A percentile compares a stretch with the other conserved stretches of the same genome.
Conservation (phyloP, 441 rosid genomes). For the Sinapis alba region DNA sequence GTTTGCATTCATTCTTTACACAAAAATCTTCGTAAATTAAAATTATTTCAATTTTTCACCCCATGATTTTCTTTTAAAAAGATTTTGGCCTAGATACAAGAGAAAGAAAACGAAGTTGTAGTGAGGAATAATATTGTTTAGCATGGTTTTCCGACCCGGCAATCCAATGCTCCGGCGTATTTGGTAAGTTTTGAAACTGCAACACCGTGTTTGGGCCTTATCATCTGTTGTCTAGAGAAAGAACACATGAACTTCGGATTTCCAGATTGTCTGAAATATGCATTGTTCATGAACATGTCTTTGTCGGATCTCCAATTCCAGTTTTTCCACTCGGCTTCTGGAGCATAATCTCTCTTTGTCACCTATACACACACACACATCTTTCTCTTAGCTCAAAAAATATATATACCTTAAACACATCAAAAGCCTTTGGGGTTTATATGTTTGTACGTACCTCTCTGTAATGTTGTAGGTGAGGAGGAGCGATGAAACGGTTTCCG, state of each 20-base stretch:
- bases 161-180: constrained; percentile 54
- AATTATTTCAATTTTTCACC: neutral
- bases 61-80: neutral
- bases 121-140: constrained; percentile 26
- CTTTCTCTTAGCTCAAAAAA: constrained; percentile 3
- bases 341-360: constrained; percentile 48
- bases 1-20: constrained; percentile 22
- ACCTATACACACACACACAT: constrained; percentile 32
- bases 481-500: constrained; percentile 74
- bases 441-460: constrained; percentile 34
- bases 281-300: constrained; percentile 56
- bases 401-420: neutral
- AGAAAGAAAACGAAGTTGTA: neutral
- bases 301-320: constrained; percentile 61
- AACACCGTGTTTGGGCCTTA: constrained; percentile 49
- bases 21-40: constrained; percentile 5
- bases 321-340: constrained; percentile 45
- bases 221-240: constrained; percentile 39
- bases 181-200: constrained; percentile 45
- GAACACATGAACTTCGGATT: constrained; percentile 20
- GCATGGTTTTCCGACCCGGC: constrained; percentile 39
- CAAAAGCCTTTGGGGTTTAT: neutral
- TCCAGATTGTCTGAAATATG: constrained; percentile 49
- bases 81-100: constrained; percentile 31
- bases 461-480: constrained; percentile 26